Conservation (phyloP, 129 eudicot species). For the Tanacetum coccineum region DNA sequence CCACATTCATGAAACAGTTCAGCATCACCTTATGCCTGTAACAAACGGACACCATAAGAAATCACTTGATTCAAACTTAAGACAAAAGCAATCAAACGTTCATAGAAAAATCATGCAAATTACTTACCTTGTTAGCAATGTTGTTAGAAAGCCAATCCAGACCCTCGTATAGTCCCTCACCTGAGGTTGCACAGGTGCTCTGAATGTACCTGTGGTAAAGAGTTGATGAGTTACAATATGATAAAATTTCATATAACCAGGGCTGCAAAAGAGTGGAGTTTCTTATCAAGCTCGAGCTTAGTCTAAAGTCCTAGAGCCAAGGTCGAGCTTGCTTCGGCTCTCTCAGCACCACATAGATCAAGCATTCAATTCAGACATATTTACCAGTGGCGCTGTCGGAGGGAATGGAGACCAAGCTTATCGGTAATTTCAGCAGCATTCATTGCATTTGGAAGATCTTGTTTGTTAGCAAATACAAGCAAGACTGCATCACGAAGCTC, state of each 20-base stretch:
- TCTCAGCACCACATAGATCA: background rate
- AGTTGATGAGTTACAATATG: background rate
- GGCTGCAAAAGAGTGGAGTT: no score
- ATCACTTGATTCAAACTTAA: slow-evolving; percentile 3
- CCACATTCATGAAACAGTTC: slow-evolving; percentile 6
- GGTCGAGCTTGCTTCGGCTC: no score
- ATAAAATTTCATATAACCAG: background rate
- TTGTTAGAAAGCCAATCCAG: slow-evolving; percentile 46
- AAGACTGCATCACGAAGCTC: slow-evolving; percentile 99
- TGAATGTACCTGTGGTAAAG: slow-evolving; percentile 34
- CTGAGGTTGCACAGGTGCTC: slow-evolving; percentile 44
- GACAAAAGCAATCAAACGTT: background rate
- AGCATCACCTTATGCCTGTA: slow-evolving; percentile 28
- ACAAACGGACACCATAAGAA: background rate
- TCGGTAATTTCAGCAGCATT: slow-evolving; percentile 99
- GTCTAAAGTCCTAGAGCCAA: no score
- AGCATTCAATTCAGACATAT: background rate
- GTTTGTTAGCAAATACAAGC: slow-evolving; percentile 99
- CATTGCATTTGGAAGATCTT: slow-evolving; percentile 99
- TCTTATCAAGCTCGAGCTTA: no score
- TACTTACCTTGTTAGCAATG: slow-evolving; percentile 37
- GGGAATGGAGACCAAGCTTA: slow-evolving; percentile 99
- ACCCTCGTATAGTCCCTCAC: slow-evolving; percentile 48
- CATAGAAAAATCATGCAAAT: background rate
- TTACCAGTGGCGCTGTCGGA: slow-evolving; percentile 99